phyloP scores from a whole-genome alignment of 2,329 filamentous ascomycete species.

The Penicillium sclerotigenum region DNA sequence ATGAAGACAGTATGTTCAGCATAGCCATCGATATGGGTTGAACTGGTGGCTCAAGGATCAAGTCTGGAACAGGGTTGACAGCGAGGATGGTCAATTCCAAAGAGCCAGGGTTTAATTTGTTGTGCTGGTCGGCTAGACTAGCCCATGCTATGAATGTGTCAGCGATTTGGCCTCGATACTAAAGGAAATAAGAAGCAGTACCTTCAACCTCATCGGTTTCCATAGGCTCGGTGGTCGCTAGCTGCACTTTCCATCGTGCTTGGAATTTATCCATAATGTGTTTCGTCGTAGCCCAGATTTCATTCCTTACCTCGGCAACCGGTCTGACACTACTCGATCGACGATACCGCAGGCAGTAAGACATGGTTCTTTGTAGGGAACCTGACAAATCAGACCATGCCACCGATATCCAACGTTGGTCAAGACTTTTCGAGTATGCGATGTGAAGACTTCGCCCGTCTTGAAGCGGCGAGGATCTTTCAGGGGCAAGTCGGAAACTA shows the following conservation, averaged over 20 bases:
- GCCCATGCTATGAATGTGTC: slow-evolving; percentile 37
- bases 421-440: slow-evolving; percentile 55
- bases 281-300: slow-evolving; percentile 57
- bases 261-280: slow-evolving; percentile 53
- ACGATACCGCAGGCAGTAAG: slow-evolving; percentile 52
- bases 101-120: slow-evolving; percentile 33
- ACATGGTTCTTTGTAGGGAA: slow-evolving; percentile 51
- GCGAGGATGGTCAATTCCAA: slow-evolving; percentile 39
- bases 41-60: slow-evolving; percentile 34
- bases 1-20: slow-evolving; percentile 33
- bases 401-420: slow-evolving; percentile 57
- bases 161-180: slow-evolving; percentile 8
- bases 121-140: slow-evolving; percentile 38
- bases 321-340: slow-evolving; percentile 28
- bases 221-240: slow-evolving; percentile 53
- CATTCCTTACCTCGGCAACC: slow-evolving; percentile 52
- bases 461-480: slow-evolving; percentile 54
- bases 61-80: slow-evolving; percentile 35
- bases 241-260: slow-evolving; percentile 55
- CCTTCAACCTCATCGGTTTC: slow-evolving; percentile 52
- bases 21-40: slow-evolving; percentile 33
- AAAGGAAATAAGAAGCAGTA: slow-evolving; percentile 22
- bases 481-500: slow-evolving; percentile 53
- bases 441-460: slow-evolving; percentile 58
- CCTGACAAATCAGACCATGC: slow-evolving; percentile 60